Evolutionary conservation across 768 basidiomycete species (phyloP).

Genomic region (Phylloporus rhodoxanthus): DNA sequence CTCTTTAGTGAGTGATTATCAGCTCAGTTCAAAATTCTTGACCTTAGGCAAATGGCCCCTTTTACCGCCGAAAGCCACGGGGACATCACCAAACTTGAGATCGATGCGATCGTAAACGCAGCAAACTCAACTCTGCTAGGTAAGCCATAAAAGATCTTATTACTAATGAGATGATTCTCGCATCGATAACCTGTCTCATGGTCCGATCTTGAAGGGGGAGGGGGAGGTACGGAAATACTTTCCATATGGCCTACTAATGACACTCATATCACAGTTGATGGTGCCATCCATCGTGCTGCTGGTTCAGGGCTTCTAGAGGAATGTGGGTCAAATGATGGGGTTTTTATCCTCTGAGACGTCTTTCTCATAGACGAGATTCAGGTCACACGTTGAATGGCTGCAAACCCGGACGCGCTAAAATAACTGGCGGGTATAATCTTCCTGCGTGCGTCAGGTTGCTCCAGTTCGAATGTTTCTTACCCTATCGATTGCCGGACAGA

Average conservation of each 20-base stretch:
- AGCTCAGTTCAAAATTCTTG: background rate
- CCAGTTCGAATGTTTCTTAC: background rate
- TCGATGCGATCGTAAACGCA: slow-evolving; percentile 79
- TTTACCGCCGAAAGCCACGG: slow-evolving; percentile 49
- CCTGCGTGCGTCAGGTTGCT: slow-evolving; percentile 54
- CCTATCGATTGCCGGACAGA: slow-evolving; percentile 31
- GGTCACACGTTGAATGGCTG: slow-evolving; percentile 64
- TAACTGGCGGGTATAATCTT: slow-evolving; percentile 70
- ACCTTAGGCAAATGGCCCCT: no score
- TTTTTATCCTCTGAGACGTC: background rate
- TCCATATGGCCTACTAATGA: background rate
- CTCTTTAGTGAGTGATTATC: slow-evolving; percentile 60
- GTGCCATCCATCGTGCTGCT: slow-evolving; percentile 75
- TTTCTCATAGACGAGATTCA: slow-evolving; percentile 41
- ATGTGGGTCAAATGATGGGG: slow-evolving; percentile 41
- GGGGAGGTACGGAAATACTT: slow-evolving; percentile 50
- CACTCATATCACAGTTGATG: slow-evolving; percentile 52
- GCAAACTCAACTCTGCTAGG: slow-evolving; percentile 71
- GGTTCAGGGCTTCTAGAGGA: slow-evolving; percentile 60
- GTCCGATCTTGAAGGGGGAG: slow-evolving; percentile 49
- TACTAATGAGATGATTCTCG: background rate
- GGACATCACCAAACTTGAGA: slow-evolving; percentile 66
- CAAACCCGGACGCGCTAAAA: slow-evolving; percentile 68
- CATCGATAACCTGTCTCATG: background rate
- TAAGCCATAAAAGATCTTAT: slow-evolving; percentile 20